Base-by-base conservation (phyloP, 371 early-diverging fungal species). In the Coemansia sp. region DNA sequence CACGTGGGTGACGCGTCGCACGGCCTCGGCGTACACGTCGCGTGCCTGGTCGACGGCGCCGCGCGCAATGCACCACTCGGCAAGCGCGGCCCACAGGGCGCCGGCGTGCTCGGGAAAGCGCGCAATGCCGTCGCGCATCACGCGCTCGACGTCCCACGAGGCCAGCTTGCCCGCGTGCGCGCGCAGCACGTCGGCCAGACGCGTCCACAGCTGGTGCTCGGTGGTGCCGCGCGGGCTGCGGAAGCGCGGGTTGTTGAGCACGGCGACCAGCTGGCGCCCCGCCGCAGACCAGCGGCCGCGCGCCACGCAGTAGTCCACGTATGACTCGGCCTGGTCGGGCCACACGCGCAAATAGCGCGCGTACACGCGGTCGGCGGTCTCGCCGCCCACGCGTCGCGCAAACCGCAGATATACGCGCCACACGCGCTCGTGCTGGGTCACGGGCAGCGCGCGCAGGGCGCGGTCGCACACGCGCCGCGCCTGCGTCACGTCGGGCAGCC, bases 11-110 rank as follows among this genome's bases (percentile, higher is more conserved):
- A 96, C 97, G 0, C 82, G 82, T 1, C 80, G 81, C 46, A 97
- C 81, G 0, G 91, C 98, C 71, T 97, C 95, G 80, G 96, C 98
- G 66, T 89, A 98, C 2, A 97, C 90, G 72, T 94, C 96, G 14
- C 95, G 77, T 1, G 94, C 90, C 60, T 84, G 89, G 67, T 96
- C 97, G 54, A 91, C 81, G 58, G 88, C 86, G 14, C 86, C 88
- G 51, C 83, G 80, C 46, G 88, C 81, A 38, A 94, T 90, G 84
- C 87, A 91, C 70, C 89, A 93, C 71, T 83, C 83, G 5, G 95
- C 97, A 31, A 97, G 82, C 47, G 88, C 85, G 58, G 88, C 88
- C 88, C 97, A 97, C 49, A 96, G 78, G 61, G 87, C 84, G 31
- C 96, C 97, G 2, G 89, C 91, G 71, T 91, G 90, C 72, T 94